Base-by-base conservation (phyloP, 306 rosid genomes). In the Albizia julibrissin region DNA sequence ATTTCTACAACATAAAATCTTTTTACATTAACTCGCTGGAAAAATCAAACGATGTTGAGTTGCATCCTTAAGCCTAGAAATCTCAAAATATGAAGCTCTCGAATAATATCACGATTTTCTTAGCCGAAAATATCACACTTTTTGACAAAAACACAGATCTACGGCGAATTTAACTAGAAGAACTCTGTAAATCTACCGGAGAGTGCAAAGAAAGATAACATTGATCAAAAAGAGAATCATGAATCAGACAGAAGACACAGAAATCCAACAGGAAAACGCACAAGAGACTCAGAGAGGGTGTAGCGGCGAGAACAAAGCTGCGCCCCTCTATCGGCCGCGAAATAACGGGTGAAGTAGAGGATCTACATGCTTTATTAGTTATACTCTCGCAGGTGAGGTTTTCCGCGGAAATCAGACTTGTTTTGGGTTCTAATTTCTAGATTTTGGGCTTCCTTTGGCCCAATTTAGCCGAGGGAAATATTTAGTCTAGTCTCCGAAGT, bases 281-380 rank as follows among this genome's bases (percentile, higher is more conserved):
- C 87, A 79, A 65, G 66, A 43, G 76, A 40, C 1, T 16, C 69
- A 19, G 74, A 50, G 78, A 24, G 74, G 69, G 73, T 40, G 54
- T 2, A 73, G 80, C 82, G 79, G 85, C 88, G 47, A 79, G 6
- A 65, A 34, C 19, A 46, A 12, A 37, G 61, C 6, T 14, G 82
- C 79, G 12, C 43, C 80, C 62, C 18, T 56, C 52, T 6, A 1
- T 10, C 76, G 34, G 61, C 34, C 54, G 49, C 26, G 6, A 22
- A 16, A 9, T 1, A 24, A 42, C 3, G 10, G 2, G 29, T 1
- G 16, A 0, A 42, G 50, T 4, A 3, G 5, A 11, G n/a, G 62
- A 68, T 66, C 21, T 5, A 22, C 26, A 54, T 69, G 2, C 8
- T 68, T 16, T 19, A 37, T 37, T 37, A 37, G 39, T 37, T 19